Evolutionary conservation across 805 yeast genomes (phyloP), one percentile per base, ranked within the genome.

Genomic region (Wickerhamiella brachini): DNA sequence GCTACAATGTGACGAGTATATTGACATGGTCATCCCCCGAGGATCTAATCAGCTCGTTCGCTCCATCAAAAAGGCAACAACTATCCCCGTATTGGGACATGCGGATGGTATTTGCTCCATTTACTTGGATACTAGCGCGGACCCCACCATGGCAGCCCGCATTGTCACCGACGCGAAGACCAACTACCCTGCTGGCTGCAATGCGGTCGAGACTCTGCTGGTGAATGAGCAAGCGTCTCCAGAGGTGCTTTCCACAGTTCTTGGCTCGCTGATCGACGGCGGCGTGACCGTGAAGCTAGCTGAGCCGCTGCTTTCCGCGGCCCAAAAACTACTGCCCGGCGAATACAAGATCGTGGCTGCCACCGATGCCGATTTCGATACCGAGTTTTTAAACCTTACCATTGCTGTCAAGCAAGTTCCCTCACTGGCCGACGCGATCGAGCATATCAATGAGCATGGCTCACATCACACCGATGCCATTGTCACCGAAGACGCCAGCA

Each of bases 131-230:
- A 77, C 75, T 51, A 79, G 76, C 48, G 93, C 93, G 5, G 90
- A 88, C 60, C 55, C 85, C 12, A 76, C 66, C 13, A 88, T 85
- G 78, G 95, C 97, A 0, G 72, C 76, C 34, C 77, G 78, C 51
- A 78, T 93, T 29, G 73, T 80, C 5, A 77, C 86, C 24, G 99
- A 93, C 67, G 77, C 96, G 4, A 93, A 93, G 68, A 87, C 96
- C 0, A 89, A 88, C 66, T 93, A 93, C 65, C 97, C 97, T 47
- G 98, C 98, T 12, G 99, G 95, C n/a, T 93, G 99, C 68, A 93
- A 93, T 65, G 97, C 98, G 7, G 90, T 79, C 51, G 99, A 93
- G 67, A 86, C 93, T 34, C 67, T 93, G 29, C 73, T 93, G 51
- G 68, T 94, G 46, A 76, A 59, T 65, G 68, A 72, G 48, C 65